Base-by-base conservation (phyloP, 2,329 filamentous ascomycete species). In the Aspergillus floridensis region DNA sequence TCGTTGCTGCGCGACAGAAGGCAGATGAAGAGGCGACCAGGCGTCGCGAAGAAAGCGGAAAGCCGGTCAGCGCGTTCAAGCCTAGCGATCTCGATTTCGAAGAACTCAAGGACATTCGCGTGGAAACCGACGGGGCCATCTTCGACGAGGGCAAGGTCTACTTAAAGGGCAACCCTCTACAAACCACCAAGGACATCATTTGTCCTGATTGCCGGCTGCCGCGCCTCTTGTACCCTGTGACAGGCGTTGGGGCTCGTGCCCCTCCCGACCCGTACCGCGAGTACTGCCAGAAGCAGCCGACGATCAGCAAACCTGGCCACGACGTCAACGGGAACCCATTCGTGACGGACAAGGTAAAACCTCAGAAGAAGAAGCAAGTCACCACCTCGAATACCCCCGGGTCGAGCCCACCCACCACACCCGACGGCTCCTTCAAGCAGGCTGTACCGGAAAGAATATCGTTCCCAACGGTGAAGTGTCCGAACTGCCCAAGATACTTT, bases 141-240 rank as follows among this genome's bases (percentile, higher is more conserved):
- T 83, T 81, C 66, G 80, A 84, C 57, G 78, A 79, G 55, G 82
- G 82, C 21, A 79, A 80, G 59, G 79, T 84, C 6, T 79, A 78
- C 56, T 76, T 85, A 52, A 84, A 83, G 61, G 83, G 83, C 47
- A 86, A 86, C 65, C 82, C 83, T 8, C 78, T 87, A 64, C 79
- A 84, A 64, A 84, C 81, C 3, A 82, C 82, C 46, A 82, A 83
- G 49, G 82, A 87, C 56, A 84, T 86, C 32, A 78, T 83, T 66
- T 88, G 85, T 71, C 81, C 83, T 16, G 81, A 83, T 63, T 88
- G 85, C 73, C 84, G 83, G 64, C 78, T 86, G 46, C 85, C 84
- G 2, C 82, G 82, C 57, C 78, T 87, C 3, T 79, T 84, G 65
- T 84, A 86, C 65, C 85, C 85, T 8, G 76, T 80, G 54, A 79